Conservation (phyloP, 2,329 filamentous ascomycete genomes). For the Cyphellophora attinorum region DNA sequence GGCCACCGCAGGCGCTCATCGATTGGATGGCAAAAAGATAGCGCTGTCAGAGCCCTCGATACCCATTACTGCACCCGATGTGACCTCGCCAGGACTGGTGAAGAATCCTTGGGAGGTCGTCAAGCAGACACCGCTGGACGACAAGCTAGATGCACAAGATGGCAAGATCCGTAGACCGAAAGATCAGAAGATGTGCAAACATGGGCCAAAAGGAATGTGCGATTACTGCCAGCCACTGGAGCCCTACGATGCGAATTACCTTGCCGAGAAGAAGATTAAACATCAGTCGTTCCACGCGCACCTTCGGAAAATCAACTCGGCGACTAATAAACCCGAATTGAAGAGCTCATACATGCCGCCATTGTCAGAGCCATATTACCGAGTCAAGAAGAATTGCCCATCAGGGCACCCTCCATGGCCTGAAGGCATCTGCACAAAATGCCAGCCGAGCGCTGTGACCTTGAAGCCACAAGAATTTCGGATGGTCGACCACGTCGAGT, state of each 20-base stretch:
- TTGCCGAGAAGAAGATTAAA: constrained; percentile 96
- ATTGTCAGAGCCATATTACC: constrained; percentile 82
- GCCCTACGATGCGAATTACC: constrained; percentile 80
- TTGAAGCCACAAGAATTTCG: constrained; percentile 87
- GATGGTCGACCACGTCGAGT: constrained; percentile 98
- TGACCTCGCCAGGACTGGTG: constrained; percentile 38
- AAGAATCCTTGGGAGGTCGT: constrained; percentile 92
- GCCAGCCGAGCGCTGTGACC: constrained; percentile 93
- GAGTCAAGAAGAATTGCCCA: constrained; percentile 80
- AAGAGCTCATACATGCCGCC: constrained; percentile 95
- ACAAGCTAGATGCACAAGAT: constrained; percentile 74
- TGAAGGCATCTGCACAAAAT: constrained; percentile 95
- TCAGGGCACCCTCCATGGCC: constrained; percentile 90
- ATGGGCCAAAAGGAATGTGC: constrained; percentile 96
- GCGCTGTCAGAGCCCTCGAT: constrained; percentile 24
- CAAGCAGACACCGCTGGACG: constrained; percentile 77
- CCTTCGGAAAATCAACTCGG: constrained; percentile 86
- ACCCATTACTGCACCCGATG: constrained; percentile 25
- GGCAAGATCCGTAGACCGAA: constrained; percentile 74
- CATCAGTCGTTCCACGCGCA: constrained; percentile 94
- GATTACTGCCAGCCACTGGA: constrained; percentile 98
- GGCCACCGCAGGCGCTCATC: constrained; percentile 40
- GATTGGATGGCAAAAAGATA: constrained; percentile 70
- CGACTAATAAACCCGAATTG: constrained; percentile 90
- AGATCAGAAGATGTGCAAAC: constrained; percentile 82